Conservation (phyloP, 192 early-diverging fungal genomes). For the Diversispora eburnea region DNA sequence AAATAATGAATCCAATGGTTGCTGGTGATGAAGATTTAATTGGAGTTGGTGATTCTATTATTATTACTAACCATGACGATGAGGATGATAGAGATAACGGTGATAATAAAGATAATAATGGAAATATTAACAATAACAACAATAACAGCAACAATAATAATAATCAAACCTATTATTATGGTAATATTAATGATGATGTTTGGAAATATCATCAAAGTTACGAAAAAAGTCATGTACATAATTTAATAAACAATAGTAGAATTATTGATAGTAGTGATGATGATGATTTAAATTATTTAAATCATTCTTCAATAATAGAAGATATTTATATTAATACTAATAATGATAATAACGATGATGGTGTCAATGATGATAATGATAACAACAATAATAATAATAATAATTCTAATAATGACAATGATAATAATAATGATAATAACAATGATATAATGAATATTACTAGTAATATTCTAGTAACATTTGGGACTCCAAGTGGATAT, state of each 20-base stretch:
- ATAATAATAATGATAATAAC: not conserved
- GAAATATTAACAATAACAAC: not conserved
- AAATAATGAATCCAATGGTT: slow-evolving; percentile 47
- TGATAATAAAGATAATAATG: not conserved
- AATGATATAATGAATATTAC: not conserved
- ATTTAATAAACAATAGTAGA: not conserved
- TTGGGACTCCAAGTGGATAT: slow-evolving; percentile 29
- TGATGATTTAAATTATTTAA: not conserved
- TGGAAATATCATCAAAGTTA: slow-evolving; percentile 4
- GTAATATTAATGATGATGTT: not conserved
- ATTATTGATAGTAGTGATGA: slow-evolving; percentile 21
- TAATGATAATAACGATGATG: no score
- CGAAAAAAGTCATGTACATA: no score
- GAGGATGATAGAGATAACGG: slow-evolving; percentile 1
- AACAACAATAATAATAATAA: not conserved
- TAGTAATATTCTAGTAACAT: not conserved
- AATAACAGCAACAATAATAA: not conserved
- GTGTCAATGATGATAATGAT: no score
- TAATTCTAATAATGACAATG: not conserved
- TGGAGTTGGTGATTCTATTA: slow-evolving; percentile 25
- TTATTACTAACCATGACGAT: slow-evolving; percentile 11
- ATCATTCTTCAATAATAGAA: no score
- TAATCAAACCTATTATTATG: not conserved
- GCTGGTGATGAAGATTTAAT: slow-evolving; percentile 50
- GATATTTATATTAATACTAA: not conserved